Evolutionary conservation across 345 rosid genomes (phyloP).

Genomic region (Aurinia saxatilis): DNA sequence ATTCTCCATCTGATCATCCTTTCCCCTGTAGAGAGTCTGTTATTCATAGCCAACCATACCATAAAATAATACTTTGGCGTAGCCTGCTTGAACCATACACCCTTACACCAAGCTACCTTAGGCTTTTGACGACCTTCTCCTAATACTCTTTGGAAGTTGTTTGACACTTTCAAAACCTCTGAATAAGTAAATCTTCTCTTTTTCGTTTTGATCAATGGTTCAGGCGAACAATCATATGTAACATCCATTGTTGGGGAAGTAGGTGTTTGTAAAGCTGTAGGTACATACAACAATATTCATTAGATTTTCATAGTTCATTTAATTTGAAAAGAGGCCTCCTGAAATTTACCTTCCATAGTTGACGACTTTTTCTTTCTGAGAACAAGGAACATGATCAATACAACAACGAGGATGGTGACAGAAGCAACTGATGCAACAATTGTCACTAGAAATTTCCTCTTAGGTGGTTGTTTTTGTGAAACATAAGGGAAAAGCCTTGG

Average conservation of each 20-base stretch:
- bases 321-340: neutral
- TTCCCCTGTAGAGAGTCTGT: too few species aligned
- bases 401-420: neutral
- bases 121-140: too few species aligned
- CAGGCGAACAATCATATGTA: neutral
- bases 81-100: too few species aligned
- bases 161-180: conserved; percentile 29
- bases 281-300: neutral
- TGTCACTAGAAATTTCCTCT: neutral
- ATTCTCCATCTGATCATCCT: too few species aligned
- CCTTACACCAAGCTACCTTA: conserved; percentile 29
- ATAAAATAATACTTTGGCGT: too few species aligned
- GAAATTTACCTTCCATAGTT: neutral
- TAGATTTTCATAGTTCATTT: neutral
- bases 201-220: conserved; percentile 2
- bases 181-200: too few species aligned
- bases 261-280: neutral
- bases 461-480: neutral
- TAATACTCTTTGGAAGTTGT: too few species aligned
- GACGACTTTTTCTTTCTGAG: conserved; percentile 2
- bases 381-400: neutral
- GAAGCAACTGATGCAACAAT: conserved; percentile 14
- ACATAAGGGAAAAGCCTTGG: neutral
- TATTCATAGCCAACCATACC: too few species aligned
- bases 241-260: neutral